Evolutionary conservation across 163 green algal species (phyloP).

Genomic region (Scenedesmus sp.): DNA sequence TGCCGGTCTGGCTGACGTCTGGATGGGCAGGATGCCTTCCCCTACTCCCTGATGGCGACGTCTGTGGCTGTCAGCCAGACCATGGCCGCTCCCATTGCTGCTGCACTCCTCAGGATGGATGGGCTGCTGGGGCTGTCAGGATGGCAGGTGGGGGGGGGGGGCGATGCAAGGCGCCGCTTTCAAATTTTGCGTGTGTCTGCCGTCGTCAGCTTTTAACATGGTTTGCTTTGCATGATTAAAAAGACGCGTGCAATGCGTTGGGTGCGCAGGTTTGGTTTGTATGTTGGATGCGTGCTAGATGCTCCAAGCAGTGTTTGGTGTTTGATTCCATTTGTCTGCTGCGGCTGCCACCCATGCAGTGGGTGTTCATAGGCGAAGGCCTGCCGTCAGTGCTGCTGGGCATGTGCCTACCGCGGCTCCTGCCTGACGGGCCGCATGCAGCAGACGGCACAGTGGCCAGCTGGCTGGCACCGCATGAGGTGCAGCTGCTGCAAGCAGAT

Average conservation of each 20-base stretch:
- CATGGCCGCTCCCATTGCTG: constrained; percentile 32
- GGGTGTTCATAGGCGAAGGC: constrained; percentile 69
- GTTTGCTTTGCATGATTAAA: no score
- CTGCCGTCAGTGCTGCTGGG: constrained; percentile 60
- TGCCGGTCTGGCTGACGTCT: not conserved
- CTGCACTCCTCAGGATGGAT: constrained; percentile 39
- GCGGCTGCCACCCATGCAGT: not conserved
- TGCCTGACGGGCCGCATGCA: constrained; percentile 50
- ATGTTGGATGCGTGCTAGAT: no score
- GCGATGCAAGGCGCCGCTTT: no score
- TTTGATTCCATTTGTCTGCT: not conserved
- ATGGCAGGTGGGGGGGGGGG: no score
- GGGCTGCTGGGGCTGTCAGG: constrained; percentile 31
- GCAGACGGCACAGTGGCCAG: not conserved
- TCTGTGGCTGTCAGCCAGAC: constrained; percentile 29
- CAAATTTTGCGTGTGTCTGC: no score
- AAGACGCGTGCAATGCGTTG: no score
- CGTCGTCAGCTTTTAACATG: no score
- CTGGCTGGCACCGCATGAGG: constrained; percentile 34
- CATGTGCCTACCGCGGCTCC: constrained; percentile 47
- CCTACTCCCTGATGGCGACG: constrained; percentile 24
- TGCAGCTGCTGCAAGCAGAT: constrained; percentile 25
- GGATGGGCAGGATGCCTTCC: constrained; percentile 20
- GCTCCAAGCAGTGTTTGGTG: not conserved
- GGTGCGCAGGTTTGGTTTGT: no score